Base-by-base conservation (phyloP, 495 filamentous ascomycete species). In the Penicillium cinerascens region DNA sequence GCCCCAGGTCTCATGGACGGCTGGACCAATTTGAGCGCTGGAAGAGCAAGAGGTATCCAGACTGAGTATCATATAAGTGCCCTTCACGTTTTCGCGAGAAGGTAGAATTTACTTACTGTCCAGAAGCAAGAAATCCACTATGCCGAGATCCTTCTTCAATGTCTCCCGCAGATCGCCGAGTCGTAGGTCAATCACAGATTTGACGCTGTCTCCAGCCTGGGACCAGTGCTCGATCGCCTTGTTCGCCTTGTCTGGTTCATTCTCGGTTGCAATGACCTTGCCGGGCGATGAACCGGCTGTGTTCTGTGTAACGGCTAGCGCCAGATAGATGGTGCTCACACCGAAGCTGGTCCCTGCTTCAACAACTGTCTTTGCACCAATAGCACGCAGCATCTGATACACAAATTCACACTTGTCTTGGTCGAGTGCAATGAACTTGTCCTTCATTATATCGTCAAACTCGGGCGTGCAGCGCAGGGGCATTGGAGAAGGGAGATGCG, bases 341-440 rank as follows among this genome's bases (percentile, higher is more conserved):
- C 82, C 81, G 47, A 77, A 84, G 44, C 75, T 78, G 5, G n/a
- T n/a, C n/a, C n/a, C n/a, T n/a, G n/a, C n/a, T n/a, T n/a, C n/a
- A n/a, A n/a, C n/a, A n/a, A n/a, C n/a, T n/a, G n/a, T n/a, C n/a
- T n/a, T n/a, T n/a, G n/a, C n/a, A n/a, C n/a, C n/a, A n/a, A n/a
- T n/a, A n/a, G n/a, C n/a, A n/a, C n/a, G n/a, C n/a, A n/a, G 81
- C 83, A 6, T 81, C 81, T 0, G 75, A 77, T 51, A 83, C 81
- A n/a, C 25, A n/a, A n/a, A n/a, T n/a, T n/a, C n/a, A n/a, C n/a
- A n/a, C n/a, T n/a, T n/a, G n/a, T n/a, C n/a, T n/a, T n/a, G n/a
- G n/a, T n/a, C n/a, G n/a, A n/a, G n/a, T n/a, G n/a, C n/a, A n/a
- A n/a, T n/a, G n/a, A n/a, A n/a, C n/a, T n/a, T n/a, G n/a, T n/a